A percentile compares a stretch with the other conserved stretches of the same genome.
Evolutionary conservation across 2,329 filamentous ascomycete genomes (phyloP).

Genomic region (Cytospora mali): DNA sequence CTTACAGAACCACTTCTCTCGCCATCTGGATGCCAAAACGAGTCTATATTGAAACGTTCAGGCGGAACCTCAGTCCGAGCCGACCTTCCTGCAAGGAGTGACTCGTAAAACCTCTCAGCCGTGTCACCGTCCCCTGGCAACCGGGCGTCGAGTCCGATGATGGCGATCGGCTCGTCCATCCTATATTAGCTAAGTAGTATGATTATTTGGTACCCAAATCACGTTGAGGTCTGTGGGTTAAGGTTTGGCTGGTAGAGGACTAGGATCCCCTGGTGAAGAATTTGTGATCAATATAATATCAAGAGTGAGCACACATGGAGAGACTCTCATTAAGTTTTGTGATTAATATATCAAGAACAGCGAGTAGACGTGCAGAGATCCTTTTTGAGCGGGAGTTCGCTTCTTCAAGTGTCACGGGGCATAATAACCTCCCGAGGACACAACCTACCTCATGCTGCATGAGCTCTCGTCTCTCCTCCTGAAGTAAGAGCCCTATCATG

Average conservation of each 20-base stretch:
- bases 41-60: conserved; percentile 37
- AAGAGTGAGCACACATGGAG: neutral
- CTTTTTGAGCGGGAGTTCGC: neutral
- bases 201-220: conserved; percentile 7
- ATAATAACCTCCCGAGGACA: too few relatives aligned
- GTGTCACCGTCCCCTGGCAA: conserved; percentile 35
- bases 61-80: conserved; percentile 34
- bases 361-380: neutral
- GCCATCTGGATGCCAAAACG: conserved; percentile 37
- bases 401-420: neutral
- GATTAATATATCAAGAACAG: neutral
- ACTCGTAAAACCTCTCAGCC: conserved; percentile 35
- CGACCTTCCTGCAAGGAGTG: conserved; percentile 35
- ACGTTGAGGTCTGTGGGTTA: conserved; percentile 15
- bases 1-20: conserved; percentile 38
- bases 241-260: neutral
- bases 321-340: neutral
- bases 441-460: too few relatives aligned
- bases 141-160: conserved; percentile 30
- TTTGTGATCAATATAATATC: neutral
- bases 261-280: neutral
- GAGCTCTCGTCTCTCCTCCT: neutral
- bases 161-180: conserved; percentile 26
- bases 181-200: neutral
- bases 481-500: neutral